Conservation (phyloP, 2,329 filamentous ascomycete genomes). For the Lasiodiplodia sp. region DNA sequence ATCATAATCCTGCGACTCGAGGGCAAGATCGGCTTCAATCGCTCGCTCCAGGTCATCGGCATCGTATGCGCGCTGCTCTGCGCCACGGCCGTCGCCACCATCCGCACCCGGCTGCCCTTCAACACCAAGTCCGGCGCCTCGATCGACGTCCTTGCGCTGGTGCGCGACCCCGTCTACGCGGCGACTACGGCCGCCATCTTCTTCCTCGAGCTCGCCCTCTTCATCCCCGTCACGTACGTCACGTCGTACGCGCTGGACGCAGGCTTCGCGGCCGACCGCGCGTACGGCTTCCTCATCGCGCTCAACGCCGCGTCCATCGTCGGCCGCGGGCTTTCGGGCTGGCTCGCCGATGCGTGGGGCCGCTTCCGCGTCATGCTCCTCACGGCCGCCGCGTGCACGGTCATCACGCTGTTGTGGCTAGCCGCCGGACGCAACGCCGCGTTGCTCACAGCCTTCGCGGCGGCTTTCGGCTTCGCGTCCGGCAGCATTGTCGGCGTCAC, state of each 20-base stretch:
- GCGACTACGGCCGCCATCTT: slow-evolving; percentile 18
- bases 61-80: slow-evolving; percentile 46
- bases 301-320: slow-evolving; percentile 45
- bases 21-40: slow-evolving; percentile 45
- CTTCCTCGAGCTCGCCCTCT: slow-evolving; percentile 27
- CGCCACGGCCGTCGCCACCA: slow-evolving; percentile 42
- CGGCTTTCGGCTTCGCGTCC: slow-evolving; percentile 65
- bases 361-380: slow-evolving; percentile 59
- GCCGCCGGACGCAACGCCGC: slow-evolving; percentile 58
- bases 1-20: slow-evolving; percentile 44
- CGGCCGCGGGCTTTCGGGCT: slow-evolving; percentile 60
- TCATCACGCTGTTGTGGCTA: slow-evolving; percentile 52
- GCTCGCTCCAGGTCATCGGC: slow-evolving; percentile 49
- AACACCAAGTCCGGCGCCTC: slow-evolving; percentile 14
- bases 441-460: slow-evolving; percentile 43
- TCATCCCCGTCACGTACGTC: slow-evolving; percentile 28
- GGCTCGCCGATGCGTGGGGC: slow-evolving; percentile 57
- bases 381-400: slow-evolving; percentile 50
- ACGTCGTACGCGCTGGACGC: slow-evolving; percentile 20
- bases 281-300: slow-evolving; percentile 14
- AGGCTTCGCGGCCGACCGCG: slow-evolving; percentile 5
- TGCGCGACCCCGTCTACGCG: slow-evolving; percentile 21
- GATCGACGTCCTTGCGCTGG: slow-evolving; percentile 22
- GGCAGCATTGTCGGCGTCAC: slow-evolving; percentile 69
- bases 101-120: slow-evolving; percentile 38